A percentile compares a stretch with the other conserved stretches of the same genome.
These are phyloP conservation scores for Aureobasidium sp. DNA, from an alignment of 2,329 filamentous ascomycete species.

Conservation along the genomic window DNA sequence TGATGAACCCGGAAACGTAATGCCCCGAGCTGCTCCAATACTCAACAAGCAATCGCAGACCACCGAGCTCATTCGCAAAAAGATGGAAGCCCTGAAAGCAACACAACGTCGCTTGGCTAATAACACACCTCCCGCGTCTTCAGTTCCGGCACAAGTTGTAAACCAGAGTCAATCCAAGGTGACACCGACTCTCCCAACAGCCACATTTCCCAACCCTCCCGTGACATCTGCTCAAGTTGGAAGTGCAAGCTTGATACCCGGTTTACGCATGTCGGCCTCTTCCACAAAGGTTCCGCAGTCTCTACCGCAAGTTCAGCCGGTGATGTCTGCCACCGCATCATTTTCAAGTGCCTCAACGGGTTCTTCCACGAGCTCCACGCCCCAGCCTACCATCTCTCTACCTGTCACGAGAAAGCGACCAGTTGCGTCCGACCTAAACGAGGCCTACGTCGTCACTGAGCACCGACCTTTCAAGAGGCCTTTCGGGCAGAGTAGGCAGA, in stretches of 20 bases:
- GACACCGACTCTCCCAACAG: neutral
- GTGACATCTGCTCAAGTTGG: neutral
- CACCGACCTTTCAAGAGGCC: slow-evolving; percentile 49
- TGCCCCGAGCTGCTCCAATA: neutral
- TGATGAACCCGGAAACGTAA: neutral
- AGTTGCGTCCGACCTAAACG: slow-evolving; percentile 41
- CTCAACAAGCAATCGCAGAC: slow-evolving; percentile 58
- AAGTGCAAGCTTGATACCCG: neutral
- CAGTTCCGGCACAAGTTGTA: neutral
- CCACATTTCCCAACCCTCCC: neutral
- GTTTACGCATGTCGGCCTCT: neutral
- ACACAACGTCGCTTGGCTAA: slow-evolving; percentile 18
- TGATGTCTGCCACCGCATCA: neutral
- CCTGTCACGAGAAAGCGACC: slow-evolving; percentile 47
- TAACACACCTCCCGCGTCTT: neutral
- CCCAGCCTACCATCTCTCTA: neutral
- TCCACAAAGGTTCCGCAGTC: slow-evolving; percentile 2
- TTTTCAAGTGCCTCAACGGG: neutral
- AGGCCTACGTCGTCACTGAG: neutral
- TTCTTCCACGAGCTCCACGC: neutral
- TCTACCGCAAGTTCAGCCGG: neutral
- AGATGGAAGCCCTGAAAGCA: slow-evolving; percentile 64
- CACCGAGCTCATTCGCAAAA: slow-evolving; percentile 69
- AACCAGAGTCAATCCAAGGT: neutral
- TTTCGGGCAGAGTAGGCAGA: slow-evolving; percentile 49